Base-by-base conservation (phyloP, 2,329 filamentous ascomycete genomes). In the Tolypocladium amazonense region DNA sequence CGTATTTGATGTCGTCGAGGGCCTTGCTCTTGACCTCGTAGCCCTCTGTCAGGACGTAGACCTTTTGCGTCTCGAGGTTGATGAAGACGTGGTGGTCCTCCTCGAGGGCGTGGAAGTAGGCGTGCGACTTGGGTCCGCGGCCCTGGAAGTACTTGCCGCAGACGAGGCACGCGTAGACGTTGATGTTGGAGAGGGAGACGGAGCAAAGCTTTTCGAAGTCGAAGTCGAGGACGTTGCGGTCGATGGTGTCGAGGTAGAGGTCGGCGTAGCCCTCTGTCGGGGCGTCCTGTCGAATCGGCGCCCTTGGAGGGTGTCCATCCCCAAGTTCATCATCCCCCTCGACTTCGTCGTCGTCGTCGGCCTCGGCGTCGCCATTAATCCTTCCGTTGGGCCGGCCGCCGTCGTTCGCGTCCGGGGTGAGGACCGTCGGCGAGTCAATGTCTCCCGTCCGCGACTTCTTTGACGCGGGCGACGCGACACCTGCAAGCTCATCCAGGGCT, bases 161-260 rank as follows among this genome's bases (percentile, higher is more conserved):
- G 1, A 97, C 90, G 14, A 99, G 83, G 70, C 94, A 99, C 12
- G 94, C 94, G 73, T 99, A 99, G 53, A 99, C 92, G 71, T 99
- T 99, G 77, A 97, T 97, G 72, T 97, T 97, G 56, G 92, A 96
- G 9, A 99, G 82, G 39, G 91, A 96, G 65, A 99, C 83, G 30
- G 93, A 97, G 77, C 94, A 99, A 15, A 97, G 85, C 79, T 99
- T 99, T 73, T 99, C 94, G 72, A 99, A 99, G 75, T 99, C 94
- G 72, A 97, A 97, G 75, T 99, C 94, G 60, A 97, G 86, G 55
- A 96, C 87, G 70, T 88, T 86, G 69, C 94, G 90, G 73, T 96
- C 87, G 75, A 99, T 95, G 15, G 94, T 97, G 78, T 99, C 94
- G 66, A 99, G 89, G 73, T 99, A 99, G 35, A 99, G 86, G 73